A percentile compares a stretch with the other conserved stretches of the same genome.
These are phyloP conservation scores for Sanghuangporus sanghuang DNA, from an alignment of 1,284 basidiomycete genomes.

Conservation along the genomic window DNA sequence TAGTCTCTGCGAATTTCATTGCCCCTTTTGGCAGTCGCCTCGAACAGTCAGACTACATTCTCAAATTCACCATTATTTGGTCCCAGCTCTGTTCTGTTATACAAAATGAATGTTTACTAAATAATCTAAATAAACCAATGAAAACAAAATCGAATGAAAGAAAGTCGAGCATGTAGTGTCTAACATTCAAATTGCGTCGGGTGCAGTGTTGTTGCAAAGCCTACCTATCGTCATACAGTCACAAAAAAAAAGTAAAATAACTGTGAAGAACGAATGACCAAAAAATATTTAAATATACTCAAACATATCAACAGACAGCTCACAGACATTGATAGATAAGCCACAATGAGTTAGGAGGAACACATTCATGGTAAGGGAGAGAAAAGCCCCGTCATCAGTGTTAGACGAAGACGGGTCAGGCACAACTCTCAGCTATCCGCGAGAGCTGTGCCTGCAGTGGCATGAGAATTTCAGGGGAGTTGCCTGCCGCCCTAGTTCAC, in stretches of 20 bases:
- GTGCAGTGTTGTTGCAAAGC: background rate
- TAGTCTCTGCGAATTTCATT: background rate
- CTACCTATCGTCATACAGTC: constrained; percentile 3
- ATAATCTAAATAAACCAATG: background rate
- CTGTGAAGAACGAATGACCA: background rate
- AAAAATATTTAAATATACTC: constrained; percentile 10
- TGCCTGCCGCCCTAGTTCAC: background rate
- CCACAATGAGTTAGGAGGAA: background rate
- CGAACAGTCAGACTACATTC: background rate
- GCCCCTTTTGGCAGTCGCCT: background rate
- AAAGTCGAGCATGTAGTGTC: constrained; percentile 24
- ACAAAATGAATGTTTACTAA: background rate
- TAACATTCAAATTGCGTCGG: background rate
- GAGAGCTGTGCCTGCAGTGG: constrained; percentile 21
- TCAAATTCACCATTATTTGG: background rate
- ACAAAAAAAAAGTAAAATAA: background rate
- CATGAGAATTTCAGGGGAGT: constrained; percentile 20
- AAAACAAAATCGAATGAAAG: constrained; percentile 21
- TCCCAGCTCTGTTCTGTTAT: background rate
- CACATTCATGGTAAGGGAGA: background rate
- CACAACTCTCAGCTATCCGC: background rate
- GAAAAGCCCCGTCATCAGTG: background rate
- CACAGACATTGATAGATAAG: background rate
- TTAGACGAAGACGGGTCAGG: background rate
- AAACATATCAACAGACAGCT: constrained; percentile 7